These are phyloP conservation scores for Cordyceps cateniannulata DNA, from an alignment of 2,329 filamentous ascomycete genomes.

Conservation along the genomic window DNA sequence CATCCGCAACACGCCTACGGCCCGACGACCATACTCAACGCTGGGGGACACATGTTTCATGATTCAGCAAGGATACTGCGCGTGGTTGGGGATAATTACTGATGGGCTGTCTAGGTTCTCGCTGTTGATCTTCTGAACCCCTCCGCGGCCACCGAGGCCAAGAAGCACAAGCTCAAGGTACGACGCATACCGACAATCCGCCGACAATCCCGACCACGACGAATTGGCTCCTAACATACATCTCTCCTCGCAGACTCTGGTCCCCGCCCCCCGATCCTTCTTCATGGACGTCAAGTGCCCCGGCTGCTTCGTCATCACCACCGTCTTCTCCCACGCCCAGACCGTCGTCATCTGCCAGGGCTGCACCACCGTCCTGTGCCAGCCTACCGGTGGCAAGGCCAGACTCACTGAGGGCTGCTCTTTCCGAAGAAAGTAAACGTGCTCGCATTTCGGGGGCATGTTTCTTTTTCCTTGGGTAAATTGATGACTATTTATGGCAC, in stretches of 20 bases:
- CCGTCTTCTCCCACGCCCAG: slow-evolving; percentile 99
- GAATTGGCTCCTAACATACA: slow-evolving; percentile 17
- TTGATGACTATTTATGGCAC: slow-evolving; percentile 42
- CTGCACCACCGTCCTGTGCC: slow-evolving; percentile 99
- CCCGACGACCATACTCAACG: slow-evolving; percentile 3
- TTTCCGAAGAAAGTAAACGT: slow-evolving; percentile 98
- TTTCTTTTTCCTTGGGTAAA: slow-evolving; percentile 42
- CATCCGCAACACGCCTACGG: not conserved
- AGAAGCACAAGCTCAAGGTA: slow-evolving; percentile 99
- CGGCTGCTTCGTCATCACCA: slow-evolving; percentile 99
- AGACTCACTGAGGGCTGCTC: slow-evolving; percentile 99
- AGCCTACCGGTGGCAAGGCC: slow-evolving; percentile 98
- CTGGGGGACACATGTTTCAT: slow-evolving; percentile 9
- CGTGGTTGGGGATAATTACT: slow-evolving; percentile 30
- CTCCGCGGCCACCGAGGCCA: slow-evolving; percentile 91
- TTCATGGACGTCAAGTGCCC: slow-evolving; percentile 99
- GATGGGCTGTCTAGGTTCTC: slow-evolving; percentile 70
- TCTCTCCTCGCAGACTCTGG: slow-evolving; percentile 60
- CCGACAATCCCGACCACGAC: slow-evolving; percentile 8
- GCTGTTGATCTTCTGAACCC: slow-evolving; percentile 99
- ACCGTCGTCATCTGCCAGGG: slow-evolving; percentile 99
- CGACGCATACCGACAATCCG: slow-evolving; percentile 17
- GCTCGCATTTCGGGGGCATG: slow-evolving; percentile 29
- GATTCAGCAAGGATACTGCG: not conserved
- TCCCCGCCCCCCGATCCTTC: slow-evolving; percentile 95